phyloP scores from a whole-genome alignment of 2,329 filamentous ascomycete species.

The Aureobasidium sp. region DNA sequence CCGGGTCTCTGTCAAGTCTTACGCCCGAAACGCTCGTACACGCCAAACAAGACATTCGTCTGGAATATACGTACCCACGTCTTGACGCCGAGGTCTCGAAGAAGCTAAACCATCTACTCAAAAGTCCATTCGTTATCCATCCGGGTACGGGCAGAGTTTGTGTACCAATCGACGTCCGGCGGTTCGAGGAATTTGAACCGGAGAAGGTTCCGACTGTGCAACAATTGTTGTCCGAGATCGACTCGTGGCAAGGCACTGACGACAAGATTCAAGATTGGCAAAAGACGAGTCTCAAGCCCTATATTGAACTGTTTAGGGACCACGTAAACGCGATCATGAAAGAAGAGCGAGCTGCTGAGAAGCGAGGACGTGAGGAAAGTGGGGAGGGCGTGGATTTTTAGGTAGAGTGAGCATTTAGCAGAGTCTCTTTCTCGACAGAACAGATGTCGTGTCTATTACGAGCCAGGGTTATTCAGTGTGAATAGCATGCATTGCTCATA shows the following conservation, averaged over 20 bases:
- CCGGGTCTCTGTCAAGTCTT: conserved; percentile 58
- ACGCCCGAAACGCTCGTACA: conserved; percentile 59
- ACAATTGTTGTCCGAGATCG: conserved; percentile 73
- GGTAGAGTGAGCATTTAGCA: neutral
- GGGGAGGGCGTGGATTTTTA: conserved; percentile 55
- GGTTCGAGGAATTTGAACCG: conserved; percentile 77
- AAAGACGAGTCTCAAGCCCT: conserved; percentile 90
- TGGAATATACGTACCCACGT: conserved; percentile 96
- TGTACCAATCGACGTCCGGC: conserved; percentile 76
- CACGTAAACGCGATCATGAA: conserved; percentile 75
- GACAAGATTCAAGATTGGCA: conserved; percentile 69
- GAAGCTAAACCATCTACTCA: conserved; percentile 95
- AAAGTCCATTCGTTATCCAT: conserved; percentile 93
- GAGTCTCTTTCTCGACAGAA: too few species aligned
- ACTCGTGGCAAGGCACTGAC: conserved; percentile 55
- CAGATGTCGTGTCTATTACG: neutral
- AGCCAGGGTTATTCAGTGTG: neutral
- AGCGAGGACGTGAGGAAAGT: conserved; percentile 50
- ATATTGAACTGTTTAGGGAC: conserved; percentile 77
- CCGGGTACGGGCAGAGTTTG: conserved; percentile 90
- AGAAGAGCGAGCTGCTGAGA: conserved; percentile 49
- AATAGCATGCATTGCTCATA: too few species aligned
- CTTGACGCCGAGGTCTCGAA: conserved; percentile 97
- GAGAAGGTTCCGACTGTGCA: conserved; percentile 83
- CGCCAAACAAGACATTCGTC: conserved; percentile 89